Percentiles rank a stretch among this genome's conserved stretches.
Conservation (phyloP, 176 grass and related monocot species). For the Poa pratensis region DNA sequence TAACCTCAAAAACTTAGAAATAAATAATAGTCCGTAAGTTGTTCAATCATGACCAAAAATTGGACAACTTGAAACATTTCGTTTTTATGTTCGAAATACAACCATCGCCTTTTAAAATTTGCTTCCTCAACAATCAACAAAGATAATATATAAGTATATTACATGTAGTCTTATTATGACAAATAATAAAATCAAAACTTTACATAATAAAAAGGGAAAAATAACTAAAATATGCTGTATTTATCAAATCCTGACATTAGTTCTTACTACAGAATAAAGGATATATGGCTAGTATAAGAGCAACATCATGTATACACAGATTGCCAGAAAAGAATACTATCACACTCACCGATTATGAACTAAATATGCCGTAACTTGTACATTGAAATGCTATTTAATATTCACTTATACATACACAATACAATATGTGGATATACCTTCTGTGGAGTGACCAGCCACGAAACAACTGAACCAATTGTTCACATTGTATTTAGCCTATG, state of each 20-base stretch:
- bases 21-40: slow-evolving; percentile 21
- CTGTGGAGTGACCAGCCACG: not conserved
- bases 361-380: slow-evolving; percentile 32
- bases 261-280: slow-evolving; percentile 30
- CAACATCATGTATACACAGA: slow-evolving; percentile 32
- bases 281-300: slow-evolving; percentile 33
- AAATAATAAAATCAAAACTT: slow-evolving; percentile 21
- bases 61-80: not conserved
- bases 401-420: slow-evolving; percentile 50
- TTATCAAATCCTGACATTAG: not conserved
- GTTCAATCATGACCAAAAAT: slow-evolving; percentile 18
- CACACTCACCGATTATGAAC: not conserved
- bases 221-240: not conserved
- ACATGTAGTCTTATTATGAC: slow-evolving; percentile 9
- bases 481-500: slow-evolving; percentile 21
- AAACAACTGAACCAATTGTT: slow-evolving; percentile 25
- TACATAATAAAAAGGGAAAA: not conserved
- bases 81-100: slow-evolving; percentile 10
- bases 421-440: slow-evolving; percentile 11
- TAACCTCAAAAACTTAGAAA: not conserved
- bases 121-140: slow-evolving; percentile 9
- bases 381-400: slow-evolving; percentile 25
- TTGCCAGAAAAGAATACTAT: slow-evolving; percentile 22
- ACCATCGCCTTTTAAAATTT: not conserved
- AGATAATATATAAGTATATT: slow-evolving; percentile 26